phyloP scores from a whole-genome alignment of 108 stramenopile species.

The Discostella pseudostelligera region DNA sequence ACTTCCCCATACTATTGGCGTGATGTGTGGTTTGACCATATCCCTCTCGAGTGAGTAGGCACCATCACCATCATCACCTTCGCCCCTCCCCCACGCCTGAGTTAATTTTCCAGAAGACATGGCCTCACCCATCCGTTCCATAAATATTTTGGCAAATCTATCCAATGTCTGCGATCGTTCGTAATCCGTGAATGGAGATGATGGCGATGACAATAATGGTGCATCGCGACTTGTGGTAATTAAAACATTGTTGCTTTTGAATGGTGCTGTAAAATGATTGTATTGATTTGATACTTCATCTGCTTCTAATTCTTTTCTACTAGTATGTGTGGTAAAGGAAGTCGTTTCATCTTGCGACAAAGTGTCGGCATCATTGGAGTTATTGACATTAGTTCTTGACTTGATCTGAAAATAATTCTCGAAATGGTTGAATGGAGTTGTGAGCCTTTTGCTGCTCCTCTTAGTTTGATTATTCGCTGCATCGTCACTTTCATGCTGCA shows the following conservation, averaged over 20 bases:
- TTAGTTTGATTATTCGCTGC: too few species aligned
- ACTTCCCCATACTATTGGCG: conserved; percentile 35
- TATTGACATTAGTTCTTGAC: neutral
- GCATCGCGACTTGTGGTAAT: neutral
- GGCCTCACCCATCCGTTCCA: conserved; percentile 29
- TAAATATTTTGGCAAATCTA: conserved; percentile 26
- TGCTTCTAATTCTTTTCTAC: neutral
- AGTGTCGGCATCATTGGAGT: neutral
- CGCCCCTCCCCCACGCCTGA: conserved; percentile 14
- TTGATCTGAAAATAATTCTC: neutral
- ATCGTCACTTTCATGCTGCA: too few species aligned
- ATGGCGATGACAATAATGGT: neutral
- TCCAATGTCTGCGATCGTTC: conserved; percentile 31
- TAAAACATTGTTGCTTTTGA: neutral
- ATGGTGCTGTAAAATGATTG: conserved; percentile 20
- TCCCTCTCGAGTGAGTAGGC: conserved; percentile 21
- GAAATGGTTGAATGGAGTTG: neutral
- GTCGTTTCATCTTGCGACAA: too few species aligned
- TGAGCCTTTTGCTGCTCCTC: too few species aligned
- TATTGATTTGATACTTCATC: neutral
- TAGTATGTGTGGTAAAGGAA: neutral
- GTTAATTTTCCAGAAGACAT: conserved; percentile 29
- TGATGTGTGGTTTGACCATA: conserved; percentile 22
- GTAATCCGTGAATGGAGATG: conserved; percentile 25
- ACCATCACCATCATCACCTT: neutral